A percentile compares a stretch with the other conserved stretches of the same genome.
phyloP scores from a whole-genome alignment of 208 protist species.

The Acanthamoeba triangularis region DNA sequence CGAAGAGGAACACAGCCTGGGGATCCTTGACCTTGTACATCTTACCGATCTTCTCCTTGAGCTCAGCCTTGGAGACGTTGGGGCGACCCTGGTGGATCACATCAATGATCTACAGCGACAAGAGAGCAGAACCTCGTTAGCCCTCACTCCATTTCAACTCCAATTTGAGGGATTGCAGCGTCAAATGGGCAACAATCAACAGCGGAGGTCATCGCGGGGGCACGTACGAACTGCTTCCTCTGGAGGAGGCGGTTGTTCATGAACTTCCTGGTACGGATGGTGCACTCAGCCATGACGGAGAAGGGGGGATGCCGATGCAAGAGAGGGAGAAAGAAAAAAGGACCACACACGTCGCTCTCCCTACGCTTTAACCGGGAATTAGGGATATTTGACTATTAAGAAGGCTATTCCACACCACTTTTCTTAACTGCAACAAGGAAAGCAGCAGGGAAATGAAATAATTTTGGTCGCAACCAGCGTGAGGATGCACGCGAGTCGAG shows the following conservation, averaged over 20 bases:
- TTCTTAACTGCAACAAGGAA: too few relatives aligned
- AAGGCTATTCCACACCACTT: not conserved
- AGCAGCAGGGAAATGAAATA: too few relatives aligned
- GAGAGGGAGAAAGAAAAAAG: slow-evolving; percentile 67
- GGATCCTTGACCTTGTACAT: slow-evolving; percentile 98
- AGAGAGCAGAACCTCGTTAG: not conserved
- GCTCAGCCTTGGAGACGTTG: slow-evolving; percentile 95
- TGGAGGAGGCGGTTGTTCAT: slow-evolving; percentile 99
- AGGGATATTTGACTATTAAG: not conserved
- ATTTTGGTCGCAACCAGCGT: too few relatives aligned
- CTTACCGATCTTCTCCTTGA: slow-evolving; percentile 97
- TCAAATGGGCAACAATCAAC: not conserved
- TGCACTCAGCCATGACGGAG: slow-evolving; percentile 66
- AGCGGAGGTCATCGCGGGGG: slow-evolving; percentile 83
- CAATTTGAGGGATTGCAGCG: not conserved
- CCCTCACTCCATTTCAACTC: too few relatives aligned
- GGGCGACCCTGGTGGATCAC: slow-evolving; percentile 93
- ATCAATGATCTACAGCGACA: slow-evolving; percentile 92
- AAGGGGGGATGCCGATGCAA: slow-evolving; percentile 45
- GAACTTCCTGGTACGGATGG: slow-evolving; percentile 91
- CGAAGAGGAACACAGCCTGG: slow-evolving; percentile 97
- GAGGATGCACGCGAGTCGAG: too few relatives aligned
- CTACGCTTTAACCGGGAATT: slow-evolving; percentile 11
- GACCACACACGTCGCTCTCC: not conserved
- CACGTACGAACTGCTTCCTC: slow-evolving; percentile 99